These are phyloP conservation scores for Verbascum thapsus DNA, from an alignment of 257 asterid genomes.

Conservation along the genomic window DNA sequence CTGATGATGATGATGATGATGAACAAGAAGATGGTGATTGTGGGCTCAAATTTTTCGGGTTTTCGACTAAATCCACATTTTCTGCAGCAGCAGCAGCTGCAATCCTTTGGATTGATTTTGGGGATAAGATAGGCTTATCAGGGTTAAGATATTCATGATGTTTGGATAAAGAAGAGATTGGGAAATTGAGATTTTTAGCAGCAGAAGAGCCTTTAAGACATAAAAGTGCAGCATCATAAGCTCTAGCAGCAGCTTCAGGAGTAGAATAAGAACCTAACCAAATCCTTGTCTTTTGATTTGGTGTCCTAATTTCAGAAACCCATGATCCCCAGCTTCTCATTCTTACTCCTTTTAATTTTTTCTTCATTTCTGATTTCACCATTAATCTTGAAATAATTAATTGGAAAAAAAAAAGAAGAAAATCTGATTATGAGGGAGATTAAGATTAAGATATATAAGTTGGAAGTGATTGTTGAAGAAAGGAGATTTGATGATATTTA, in stretches of 20 bases:
- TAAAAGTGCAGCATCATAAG: slow-evolving; percentile 86
- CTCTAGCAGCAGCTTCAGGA: slow-evolving; percentile 95
- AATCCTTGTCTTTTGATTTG: slow-evolving; percentile 85
- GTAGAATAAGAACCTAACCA: slow-evolving; percentile 97
- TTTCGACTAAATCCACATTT: slow-evolving; percentile 9
- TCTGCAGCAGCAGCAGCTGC: slow-evolving; percentile 64
- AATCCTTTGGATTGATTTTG: slow-evolving; percentile 73
- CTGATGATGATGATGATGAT: slow-evolving; percentile 27
- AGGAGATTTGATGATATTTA: no score
- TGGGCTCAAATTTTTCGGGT: slow-evolving; percentile 15
- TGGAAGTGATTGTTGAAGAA: no score
- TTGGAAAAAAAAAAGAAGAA: background rate
- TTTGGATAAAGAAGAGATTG: slow-evolving; percentile 31
- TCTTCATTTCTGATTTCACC: slow-evolving; percentile 66
- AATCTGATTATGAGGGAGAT: background rate
- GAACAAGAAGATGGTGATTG: slow-evolving; percentile 31
- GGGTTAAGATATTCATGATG: slow-evolving; percentile 12
- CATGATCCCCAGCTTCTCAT: slow-evolving; percentile 66
- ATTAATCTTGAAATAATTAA: no score
- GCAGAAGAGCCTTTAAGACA: slow-evolving; percentile 78
- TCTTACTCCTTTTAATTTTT: slow-evolving; percentile 90
- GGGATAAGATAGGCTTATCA: slow-evolving; percentile 43
- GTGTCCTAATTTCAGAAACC: slow-evolving; percentile 85
- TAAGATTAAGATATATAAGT: no score
- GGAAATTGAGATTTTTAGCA: slow-evolving; percentile 60